Percentiles rank a stretch among this genome's conserved stretches.
Conservation (phyloP, 495 filamentous ascomycete genomes). For the Neurospora sp. region DNA sequence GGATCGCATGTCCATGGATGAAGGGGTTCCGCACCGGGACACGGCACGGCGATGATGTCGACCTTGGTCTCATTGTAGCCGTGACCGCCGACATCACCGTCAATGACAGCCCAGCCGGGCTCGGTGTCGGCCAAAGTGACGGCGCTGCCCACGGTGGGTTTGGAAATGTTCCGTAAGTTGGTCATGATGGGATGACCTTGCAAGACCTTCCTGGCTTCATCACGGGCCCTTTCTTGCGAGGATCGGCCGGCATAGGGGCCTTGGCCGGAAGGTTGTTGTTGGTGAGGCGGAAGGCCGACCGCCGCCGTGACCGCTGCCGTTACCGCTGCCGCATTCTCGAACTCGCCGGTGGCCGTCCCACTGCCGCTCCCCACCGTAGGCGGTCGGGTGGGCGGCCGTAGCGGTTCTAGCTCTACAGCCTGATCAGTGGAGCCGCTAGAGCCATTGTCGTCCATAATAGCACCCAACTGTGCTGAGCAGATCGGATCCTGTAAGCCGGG, state of each 20-base stretch:
- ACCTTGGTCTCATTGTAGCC: conserved; percentile 38
- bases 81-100: conserved; percentile 30
- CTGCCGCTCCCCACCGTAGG: background rate
- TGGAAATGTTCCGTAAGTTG: background rate
- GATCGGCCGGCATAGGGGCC: background rate
- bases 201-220: background rate
- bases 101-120: conserved; percentile 31
- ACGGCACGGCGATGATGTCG: conserved; percentile 37
- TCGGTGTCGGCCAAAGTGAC: background rate
- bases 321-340: background rate
- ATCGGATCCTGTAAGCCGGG: background rate
- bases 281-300: background rate
- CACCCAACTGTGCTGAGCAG: background rate
- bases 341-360: background rate
- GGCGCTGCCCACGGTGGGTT: background rate
- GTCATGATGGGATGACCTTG: background rate
- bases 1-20: conserved; percentile 33
- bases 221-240: conserved; percentile 7
- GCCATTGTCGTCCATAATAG: background rate
- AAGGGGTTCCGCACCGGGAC: conserved; percentile 34
- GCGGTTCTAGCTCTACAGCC: background rate
- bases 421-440: background rate
- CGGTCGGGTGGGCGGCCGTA: background rate
- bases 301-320: background rate
- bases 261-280: background rate